A percentile compares a stretch with the other conserved stretches of the same genome.
Conservation (phyloP, 345 rosid genomes). For the Citrus inodora region DNA sequence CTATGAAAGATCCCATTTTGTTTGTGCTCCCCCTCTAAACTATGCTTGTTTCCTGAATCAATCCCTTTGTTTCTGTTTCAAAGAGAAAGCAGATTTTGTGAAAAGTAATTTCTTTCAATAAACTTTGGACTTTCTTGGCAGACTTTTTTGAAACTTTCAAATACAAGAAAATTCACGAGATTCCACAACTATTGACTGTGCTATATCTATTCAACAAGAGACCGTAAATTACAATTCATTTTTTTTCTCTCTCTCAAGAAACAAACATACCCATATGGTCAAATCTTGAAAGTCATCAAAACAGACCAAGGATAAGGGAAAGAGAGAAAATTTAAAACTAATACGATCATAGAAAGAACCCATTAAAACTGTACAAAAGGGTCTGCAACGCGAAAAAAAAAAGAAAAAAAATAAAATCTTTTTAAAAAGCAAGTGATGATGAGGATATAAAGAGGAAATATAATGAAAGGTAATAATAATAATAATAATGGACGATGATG, state of each 20-base stretch:
- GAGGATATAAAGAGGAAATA: not conserved
- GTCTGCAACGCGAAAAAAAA: no score
- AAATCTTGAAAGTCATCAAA: not conserved
- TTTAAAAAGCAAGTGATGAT: not conserved
- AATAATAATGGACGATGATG: not conserved
- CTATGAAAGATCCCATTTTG: constrained; percentile 90
- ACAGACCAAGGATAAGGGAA: not conserved
- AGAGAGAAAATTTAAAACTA: not conserved
- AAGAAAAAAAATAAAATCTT: not conserved
- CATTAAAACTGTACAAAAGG: not conserved
- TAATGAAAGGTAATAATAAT: not conserved
- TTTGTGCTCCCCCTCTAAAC: not conserved
- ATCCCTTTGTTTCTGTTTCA: not conserved
- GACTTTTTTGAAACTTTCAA: not conserved
- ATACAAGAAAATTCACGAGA: not conserved
- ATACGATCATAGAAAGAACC: not conserved
- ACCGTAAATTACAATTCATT: not conserved
- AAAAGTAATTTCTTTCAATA: not conserved
- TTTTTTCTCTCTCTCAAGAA: no score
- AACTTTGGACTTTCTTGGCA: not conserved
- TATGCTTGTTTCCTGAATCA: not conserved
- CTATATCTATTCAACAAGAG: not conserved
- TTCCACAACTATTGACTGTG: not conserved
- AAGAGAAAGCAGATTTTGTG: not conserved
- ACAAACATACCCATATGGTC: no score